Conservation (phyloP, 2,329 filamentous ascomycete genomes). For the Ambrosiella beaveri region DNA sequence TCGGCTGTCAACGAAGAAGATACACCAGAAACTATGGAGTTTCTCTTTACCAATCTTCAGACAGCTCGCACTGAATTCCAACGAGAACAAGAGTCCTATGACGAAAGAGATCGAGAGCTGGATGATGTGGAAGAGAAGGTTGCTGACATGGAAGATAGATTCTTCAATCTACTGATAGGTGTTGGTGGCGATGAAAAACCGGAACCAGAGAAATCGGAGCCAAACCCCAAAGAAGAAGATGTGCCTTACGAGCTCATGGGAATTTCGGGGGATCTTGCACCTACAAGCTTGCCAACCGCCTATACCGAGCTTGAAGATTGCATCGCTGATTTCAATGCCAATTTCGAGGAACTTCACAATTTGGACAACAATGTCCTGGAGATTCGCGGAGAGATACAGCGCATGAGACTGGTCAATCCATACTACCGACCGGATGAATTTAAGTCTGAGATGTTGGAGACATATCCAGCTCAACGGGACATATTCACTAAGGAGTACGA, state of each 20-base stretch:
- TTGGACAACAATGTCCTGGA: conserved; percentile 16
- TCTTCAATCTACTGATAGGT: conserved; percentile 21
- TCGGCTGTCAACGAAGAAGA: background rate
- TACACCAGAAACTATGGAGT: background rate
- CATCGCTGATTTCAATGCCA: conserved; percentile 29
- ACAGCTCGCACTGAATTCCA: conserved; percentile 23
- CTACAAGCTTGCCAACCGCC: conserved; percentile 15
- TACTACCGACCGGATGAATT: conserved; percentile 19
- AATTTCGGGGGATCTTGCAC: conserved; percentile 20
- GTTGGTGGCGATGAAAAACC: conserved; percentile 10
- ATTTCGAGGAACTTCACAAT: conserved; percentile 30
- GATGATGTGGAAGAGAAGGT: conserved; percentile 23
- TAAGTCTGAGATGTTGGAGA: conserved; percentile 27
- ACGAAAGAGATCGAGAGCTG: conserved; percentile 20
- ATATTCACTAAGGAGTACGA: conserved; percentile 21
- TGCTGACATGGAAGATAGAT: conserved; percentile 17
- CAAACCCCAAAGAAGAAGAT: conserved; percentile 9
- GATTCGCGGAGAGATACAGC: background rate
- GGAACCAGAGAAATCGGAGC: background rate
- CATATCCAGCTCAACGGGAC: conserved; percentile 24
- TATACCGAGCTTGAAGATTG: conserved; percentile 28
- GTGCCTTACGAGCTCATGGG: conserved; percentile 21
- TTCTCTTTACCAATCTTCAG: conserved; percentile 22
- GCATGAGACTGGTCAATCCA: background rate
- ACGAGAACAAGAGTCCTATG: conserved; percentile 22